Base-by-base conservation (phyloP, 163 green algal genomes). In the Coccomyxa subellipsoidea region DNA sequence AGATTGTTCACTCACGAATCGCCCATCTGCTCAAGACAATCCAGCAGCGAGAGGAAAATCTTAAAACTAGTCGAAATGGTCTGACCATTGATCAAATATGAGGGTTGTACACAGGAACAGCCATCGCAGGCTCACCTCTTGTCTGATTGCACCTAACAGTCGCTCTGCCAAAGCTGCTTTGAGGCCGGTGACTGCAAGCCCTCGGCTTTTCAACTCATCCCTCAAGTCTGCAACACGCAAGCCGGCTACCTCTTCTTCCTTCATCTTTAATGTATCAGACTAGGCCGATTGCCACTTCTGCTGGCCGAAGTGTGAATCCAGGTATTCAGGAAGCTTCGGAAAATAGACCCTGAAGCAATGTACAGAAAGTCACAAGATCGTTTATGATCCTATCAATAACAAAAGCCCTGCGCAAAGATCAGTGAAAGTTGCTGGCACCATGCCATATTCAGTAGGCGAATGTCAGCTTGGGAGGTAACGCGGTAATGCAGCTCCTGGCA, bases 191-290 rank as follows among this genome's bases (percentile, higher is more conserved):
- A 82, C 53, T 5, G 69, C 27, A 18, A 86, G 53, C 4, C 69
- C 76, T 9, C 76, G 39, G 25, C 76, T 84, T 37, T 81, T 81
- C 39, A 85, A 69, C 31, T 86, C 85, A 25, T 79, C 82, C 31
- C 83, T 89, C 23, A 89, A 38, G 25, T 89, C 81, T 2, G 78
- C 79, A n/a, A 89, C 85, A 32, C 54, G 69, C 69, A 89, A 32
- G 15, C 34, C 39, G 35, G 72, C 31, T 8, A 86, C 69, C 38
- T 83, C 80, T 59, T 82, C 83, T n/a, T 38, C 78, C 36, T 53
- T 69, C 73, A 84, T 70, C 54, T 36, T 76, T 18, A 27, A 54
- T 40, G 29, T 47, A 8, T 18, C 32, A 32, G 40, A 47, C 7
- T 18, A 36, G 23, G 27, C n/a, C 29, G 37, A 27, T 15, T 7